Evolutionary conservation across 352 stramenopile species (phyloP), one percentile per base, ranked within the genome.

Genomic region (Phytophthora sansomeana): DNA sequence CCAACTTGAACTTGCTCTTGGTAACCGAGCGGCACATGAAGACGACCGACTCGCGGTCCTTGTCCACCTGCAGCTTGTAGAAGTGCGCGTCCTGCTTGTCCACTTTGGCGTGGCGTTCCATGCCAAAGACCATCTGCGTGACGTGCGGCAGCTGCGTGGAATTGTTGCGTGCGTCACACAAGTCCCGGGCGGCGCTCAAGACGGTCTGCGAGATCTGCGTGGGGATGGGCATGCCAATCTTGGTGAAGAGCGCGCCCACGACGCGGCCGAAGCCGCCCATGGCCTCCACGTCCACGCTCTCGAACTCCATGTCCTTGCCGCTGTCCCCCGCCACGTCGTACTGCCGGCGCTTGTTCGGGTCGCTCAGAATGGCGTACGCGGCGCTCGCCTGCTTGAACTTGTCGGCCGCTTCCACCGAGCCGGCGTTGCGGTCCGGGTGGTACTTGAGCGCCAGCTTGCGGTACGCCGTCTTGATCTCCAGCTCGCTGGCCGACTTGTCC

Each of bases 381-480:
- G 85, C 90, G 38, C 83, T 91, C 19, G 93, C 86, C 49, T 86
- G 74, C 66, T 96, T 96, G 69, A 96, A 96, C 65, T 92, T 84
- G 50, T 96, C 85, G 24, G 79, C 82, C 7, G 88, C 88, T 19
- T 93, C 88, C 39, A 75, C 72, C 19, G 82, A 90, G 62, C 89
- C 89, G 21, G 82, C 83, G 49, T 97, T 96, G 61, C 89, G 87
- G 67, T 97, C 91, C 17, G 91, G 91, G 60, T 97, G 91, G 65
- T 92, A 93, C 74, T 97, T 96, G 67, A 96, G 85, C 58, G 88
- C 89, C 41, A 96, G 74, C 74, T 96, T 96, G 52, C 86, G 83
- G 81, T 97, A 97, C 26, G 89, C 83, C 17, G 74, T 81, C 72
- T 96, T 96, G 74, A 97, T 97, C 69, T 97, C 91, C 54, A 95